These are phyloP conservation scores for Striga hermonthica DNA, from an alignment of 305 asterid genomes.

Conservation along the genomic window DNA sequence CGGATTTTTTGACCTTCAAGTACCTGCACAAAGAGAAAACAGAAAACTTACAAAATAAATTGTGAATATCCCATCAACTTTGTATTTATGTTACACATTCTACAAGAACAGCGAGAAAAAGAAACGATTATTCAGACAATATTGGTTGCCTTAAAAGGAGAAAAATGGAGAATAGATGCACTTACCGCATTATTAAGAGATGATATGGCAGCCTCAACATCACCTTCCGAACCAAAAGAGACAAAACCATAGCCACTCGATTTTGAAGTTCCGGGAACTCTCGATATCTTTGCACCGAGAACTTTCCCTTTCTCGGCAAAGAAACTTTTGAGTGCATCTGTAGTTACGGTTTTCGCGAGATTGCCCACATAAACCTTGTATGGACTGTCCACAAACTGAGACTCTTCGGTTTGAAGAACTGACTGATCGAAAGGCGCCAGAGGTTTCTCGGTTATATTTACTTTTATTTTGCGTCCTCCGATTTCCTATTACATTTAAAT, in stretches of 20 bases:
- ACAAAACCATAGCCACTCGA: slow-evolving; percentile 91
- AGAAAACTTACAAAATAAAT: no score
- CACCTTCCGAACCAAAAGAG: slow-evolving; percentile 75
- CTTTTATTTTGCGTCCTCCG: slow-evolving; percentile 82
- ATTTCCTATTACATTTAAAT: slow-evolving; percentile 54
- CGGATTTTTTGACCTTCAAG: slow-evolving; percentile 89
- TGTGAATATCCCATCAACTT: no score
- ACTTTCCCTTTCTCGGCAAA: slow-evolving; percentile 73
- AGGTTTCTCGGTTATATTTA: slow-evolving; percentile 83
- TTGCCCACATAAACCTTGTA: slow-evolving; percentile 84
- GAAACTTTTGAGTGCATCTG: slow-evolving; percentile 54
- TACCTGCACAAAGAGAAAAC: slow-evolving; percentile 38
- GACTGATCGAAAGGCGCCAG: slow-evolving; percentile 42
- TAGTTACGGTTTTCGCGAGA: slow-evolving; percentile 76
- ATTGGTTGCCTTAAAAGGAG: background rate
- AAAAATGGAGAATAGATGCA: background rate
- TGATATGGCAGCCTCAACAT: slow-evolving; percentile 80
- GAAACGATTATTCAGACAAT: no score
- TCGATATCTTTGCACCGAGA: slow-evolving; percentile 73
- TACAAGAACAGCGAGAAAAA: no score
- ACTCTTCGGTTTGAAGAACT: slow-evolving; percentile 59
- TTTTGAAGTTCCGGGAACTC: slow-evolving; percentile 82
- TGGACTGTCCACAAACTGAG: slow-evolving; percentile 78
- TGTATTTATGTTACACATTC: no score
- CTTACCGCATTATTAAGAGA: slow-evolving; percentile 63